Percentiles rank a stretch among this genome's conserved stretches.
Conservation (phyloP, 768 basidiomycete genomes). For the Pisolithus tinctorius region DNA sequence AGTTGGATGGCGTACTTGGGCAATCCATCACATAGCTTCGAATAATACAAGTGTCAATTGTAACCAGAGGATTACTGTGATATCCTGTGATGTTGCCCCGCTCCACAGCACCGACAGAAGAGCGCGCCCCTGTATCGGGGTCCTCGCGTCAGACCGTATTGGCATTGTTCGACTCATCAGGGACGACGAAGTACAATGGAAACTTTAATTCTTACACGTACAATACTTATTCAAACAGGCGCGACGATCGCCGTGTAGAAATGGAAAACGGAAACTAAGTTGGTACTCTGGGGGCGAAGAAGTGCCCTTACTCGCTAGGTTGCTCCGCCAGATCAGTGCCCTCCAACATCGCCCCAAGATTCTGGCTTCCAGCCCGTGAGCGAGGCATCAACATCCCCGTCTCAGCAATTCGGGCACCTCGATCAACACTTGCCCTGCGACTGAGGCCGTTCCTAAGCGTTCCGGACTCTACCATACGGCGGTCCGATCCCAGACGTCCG, state of each 20-base stretch:
- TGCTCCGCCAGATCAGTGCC: slow-evolving; percentile 18
- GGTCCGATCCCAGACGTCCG: slow-evolving; percentile 23
- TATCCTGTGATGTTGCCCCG: too few relatives aligned
- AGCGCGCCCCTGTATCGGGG: slow-evolving; percentile 1
- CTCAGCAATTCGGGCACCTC: slow-evolving; percentile 64
- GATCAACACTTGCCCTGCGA: slow-evolving; percentile 53
- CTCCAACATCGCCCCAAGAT: slow-evolving; percentile 28
- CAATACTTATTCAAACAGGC: slow-evolving; percentile 1
- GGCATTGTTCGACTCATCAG: slow-evolving; percentile 10
- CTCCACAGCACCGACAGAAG: too few relatives aligned
- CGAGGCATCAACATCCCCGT: slow-evolving; percentile 50
- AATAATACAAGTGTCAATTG: too few relatives aligned
- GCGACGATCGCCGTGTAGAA: neutral
- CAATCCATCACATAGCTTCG: too few relatives aligned
- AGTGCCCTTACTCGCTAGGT: neutral
- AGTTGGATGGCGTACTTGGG: too few relatives aligned
- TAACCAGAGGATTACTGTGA: too few relatives aligned
- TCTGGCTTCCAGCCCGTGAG: slow-evolving; percentile 43
- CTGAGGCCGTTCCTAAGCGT: slow-evolving; percentile 33
- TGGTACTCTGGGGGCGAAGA: neutral
- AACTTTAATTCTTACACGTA: slow-evolving; percentile 2
- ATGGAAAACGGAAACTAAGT: neutral
- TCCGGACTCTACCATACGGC: slow-evolving; percentile 19
- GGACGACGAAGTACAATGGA: slow-evolving; percentile 3
- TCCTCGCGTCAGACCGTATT: neutral